Percentiles rank a stretch among this genome's conserved stretches.
Evolutionary conservation across 2,329 filamentous ascomycete genomes (phyloP).

Genomic region (Aureobasidium sp.): DNA sequence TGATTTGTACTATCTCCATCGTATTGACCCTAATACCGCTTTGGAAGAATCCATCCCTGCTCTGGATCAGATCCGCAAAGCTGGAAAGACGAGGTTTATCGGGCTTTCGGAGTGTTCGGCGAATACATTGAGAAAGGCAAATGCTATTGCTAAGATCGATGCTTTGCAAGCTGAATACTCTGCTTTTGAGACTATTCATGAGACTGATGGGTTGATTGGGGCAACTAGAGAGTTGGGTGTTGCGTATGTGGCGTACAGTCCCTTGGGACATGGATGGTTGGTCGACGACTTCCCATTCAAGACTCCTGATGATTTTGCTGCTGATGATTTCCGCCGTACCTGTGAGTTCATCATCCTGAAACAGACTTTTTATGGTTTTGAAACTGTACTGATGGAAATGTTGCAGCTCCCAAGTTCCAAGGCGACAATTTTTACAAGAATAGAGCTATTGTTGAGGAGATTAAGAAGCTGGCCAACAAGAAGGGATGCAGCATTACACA

Average conservation of each 20-base stretch:
- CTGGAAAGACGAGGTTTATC: constrained; percentile 46
- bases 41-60: constrained; percentile 43
- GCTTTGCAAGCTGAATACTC: constrained; percentile 49
- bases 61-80: constrained; percentile 40
- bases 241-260: constrained; percentile 33
- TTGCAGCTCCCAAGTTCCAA: constrained; percentile 23
- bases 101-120: constrained; percentile 44
- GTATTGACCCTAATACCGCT: constrained; percentile 38
- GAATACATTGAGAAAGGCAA: constrained; percentile 43
- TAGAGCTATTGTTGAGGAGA: constrained; percentile 23
- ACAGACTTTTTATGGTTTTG: no score
- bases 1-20: constrained; percentile 37
- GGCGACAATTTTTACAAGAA: constrained; percentile 27
- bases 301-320: constrained; percentile 32
- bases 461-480: not conserved
- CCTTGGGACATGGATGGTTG: constrained; percentile 36
- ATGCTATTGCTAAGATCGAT: constrained; percentile 39
- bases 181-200: constrained; percentile 42
- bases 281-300: constrained; percentile 33
- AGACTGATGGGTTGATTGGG: constrained; percentile 35
- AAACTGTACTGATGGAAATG: no score
- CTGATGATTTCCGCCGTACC: constrained; percentile 23
- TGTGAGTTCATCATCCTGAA: not conserved
- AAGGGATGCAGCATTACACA: not conserved
- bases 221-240: constrained; percentile 42